These are phyloP conservation scores for Arxiozyma heterogenica DNA, from an alignment of 1,139 yeast species.

Conservation along the genomic window DNA sequence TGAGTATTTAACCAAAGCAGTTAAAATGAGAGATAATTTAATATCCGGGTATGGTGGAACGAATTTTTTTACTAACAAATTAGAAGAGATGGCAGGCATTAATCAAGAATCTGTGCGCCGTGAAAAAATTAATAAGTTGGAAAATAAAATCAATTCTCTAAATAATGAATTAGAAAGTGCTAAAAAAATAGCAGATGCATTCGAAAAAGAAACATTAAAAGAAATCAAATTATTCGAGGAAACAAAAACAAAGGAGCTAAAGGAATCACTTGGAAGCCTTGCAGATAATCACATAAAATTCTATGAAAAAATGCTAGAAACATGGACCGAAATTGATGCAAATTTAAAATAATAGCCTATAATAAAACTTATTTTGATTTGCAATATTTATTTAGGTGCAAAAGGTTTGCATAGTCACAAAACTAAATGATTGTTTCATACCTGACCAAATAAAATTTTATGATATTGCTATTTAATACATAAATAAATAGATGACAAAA, in stretches of 20 bases:
- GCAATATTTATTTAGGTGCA: no score
- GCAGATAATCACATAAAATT: constrained; percentile 73
- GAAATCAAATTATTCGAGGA: constrained; percentile 80
- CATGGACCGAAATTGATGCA: constrained; percentile 58
- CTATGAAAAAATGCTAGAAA: constrained; percentile 59
- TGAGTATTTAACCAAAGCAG: constrained; percentile 66
- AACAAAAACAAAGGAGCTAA: constrained; percentile 70
- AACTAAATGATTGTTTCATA: no score
- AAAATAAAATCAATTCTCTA: constrained; percentile 50
- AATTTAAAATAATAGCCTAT: constrained; percentile 1
- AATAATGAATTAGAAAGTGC: constrained; percentile 54
- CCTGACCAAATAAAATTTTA: not conserved
- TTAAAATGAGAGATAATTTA: constrained; percentile 53
- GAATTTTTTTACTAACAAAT: constrained; percentile 44
- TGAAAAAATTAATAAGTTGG: constrained; percentile 43
- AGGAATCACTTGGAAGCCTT: constrained; percentile 55
- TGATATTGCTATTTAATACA: not conserved
- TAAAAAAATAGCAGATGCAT: constrained; percentile 60
- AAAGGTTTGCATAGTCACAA: no score
- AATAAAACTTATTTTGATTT: no score
- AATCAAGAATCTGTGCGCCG: constrained; percentile 48
- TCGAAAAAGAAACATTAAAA: constrained; percentile 51
- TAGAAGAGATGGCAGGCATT: constrained; percentile 53
- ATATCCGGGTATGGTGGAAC: constrained; percentile 49
- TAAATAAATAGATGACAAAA: not conserved